phyloP scores from a whole-genome alignment of 176 grass and related monocot genomes.

The Cenchrus purpureus region DNA sequence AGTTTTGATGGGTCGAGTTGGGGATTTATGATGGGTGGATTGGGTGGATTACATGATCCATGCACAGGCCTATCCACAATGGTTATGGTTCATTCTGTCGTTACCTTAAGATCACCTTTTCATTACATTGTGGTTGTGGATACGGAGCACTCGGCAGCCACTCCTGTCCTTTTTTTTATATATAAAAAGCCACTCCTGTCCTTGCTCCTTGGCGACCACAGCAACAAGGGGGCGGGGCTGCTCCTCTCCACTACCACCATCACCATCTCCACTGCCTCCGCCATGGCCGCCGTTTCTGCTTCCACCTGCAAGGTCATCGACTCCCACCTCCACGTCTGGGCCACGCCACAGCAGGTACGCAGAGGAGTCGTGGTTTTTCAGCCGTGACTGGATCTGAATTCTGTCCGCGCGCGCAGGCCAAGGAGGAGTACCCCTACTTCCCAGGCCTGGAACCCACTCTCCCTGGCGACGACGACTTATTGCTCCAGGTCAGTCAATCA shows the following conservation, averaged over 20 bases:
- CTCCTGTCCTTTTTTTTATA: background rate
- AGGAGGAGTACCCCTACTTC: conserved; percentile 63
- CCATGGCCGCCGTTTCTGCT: conserved; percentile 28
- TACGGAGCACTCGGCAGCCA: background rate
- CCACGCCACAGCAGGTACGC: conserved; percentile 66
- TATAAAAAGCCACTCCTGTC: background rate
- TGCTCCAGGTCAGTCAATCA: conserved; percentile 64
- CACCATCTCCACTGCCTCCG: conserved; percentile 40
- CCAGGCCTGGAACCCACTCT: conserved; percentile 76
- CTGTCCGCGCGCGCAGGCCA: conserved; percentile 44
- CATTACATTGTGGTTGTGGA: no score
- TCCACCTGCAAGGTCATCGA: conserved; percentile 66
- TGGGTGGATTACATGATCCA: no score
- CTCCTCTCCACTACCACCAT: conserved; percentile 26
- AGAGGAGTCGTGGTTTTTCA: no score
- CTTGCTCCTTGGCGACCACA: background rate
- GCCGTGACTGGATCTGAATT: background rate
- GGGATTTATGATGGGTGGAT: no score
- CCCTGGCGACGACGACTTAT: conserved; percentile 71
- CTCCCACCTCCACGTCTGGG: conserved; percentile 93
- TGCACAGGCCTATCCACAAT: background rate
- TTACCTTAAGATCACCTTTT: no score
- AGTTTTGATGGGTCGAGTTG: no score
- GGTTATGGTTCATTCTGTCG: no score
- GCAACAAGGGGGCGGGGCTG: conserved; percentile 29